A percentile compares a stretch with the other conserved stretches of the same genome.
phyloP scores from a whole-genome alignment of 1,139 yeast genomes.

The Taphrina confusa region DNA sequence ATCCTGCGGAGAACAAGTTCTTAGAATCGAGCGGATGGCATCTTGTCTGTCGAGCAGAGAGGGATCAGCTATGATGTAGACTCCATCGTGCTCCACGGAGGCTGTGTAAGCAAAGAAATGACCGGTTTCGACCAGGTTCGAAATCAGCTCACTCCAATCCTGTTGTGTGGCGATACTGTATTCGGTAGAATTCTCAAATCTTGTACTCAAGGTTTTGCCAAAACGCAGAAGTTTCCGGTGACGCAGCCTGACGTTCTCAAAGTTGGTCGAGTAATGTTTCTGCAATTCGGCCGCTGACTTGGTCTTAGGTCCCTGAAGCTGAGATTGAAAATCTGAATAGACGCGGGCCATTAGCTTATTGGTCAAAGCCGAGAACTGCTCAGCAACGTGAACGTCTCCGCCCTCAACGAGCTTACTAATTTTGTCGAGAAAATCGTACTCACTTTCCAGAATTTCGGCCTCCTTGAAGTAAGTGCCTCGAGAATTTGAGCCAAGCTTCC shows the following conservation, averaged over 20 bases:
- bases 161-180: slow-evolving; percentile 60
- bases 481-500: slow-evolving; percentile 77
- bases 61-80: slow-evolving; percentile 69
- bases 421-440: slow-evolving; percentile 69
- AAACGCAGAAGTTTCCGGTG: slow-evolving; percentile 84
- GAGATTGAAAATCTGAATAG: slow-evolving; percentile 69
- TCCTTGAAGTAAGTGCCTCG: slow-evolving; percentile 74
- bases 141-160: slow-evolving; percentile 56
- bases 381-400: slow-evolving; percentile 82
- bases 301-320: slow-evolving; percentile 64
- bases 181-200: slow-evolving; percentile 74
- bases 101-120: slow-evolving; percentile 82
- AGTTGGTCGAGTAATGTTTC: slow-evolving; percentile 77
- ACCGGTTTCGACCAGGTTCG: slow-evolving; percentile 60
- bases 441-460: slow-evolving; percentile 72
- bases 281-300: slow-evolving; percentile 62
- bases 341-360: slow-evolving; percentile 69
- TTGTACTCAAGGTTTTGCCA: slow-evolving; percentile 64
- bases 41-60: slow-evolving; percentile 53
- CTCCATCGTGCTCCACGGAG: slow-evolving; percentile 70
- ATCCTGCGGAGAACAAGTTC: slow-evolving; percentile 47
- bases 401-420: slow-evolving; percentile 75
- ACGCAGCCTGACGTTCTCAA: slow-evolving; percentile 81
- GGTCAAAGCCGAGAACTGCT: slow-evolving; percentile 62
- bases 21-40: slow-evolving; percentile 47